Percentiles rank a stretch among this genome's conserved stretches.
Conservation (phyloP, 2,329 filamentous ascomycete species). For the Colletotrichum agaves region DNA sequence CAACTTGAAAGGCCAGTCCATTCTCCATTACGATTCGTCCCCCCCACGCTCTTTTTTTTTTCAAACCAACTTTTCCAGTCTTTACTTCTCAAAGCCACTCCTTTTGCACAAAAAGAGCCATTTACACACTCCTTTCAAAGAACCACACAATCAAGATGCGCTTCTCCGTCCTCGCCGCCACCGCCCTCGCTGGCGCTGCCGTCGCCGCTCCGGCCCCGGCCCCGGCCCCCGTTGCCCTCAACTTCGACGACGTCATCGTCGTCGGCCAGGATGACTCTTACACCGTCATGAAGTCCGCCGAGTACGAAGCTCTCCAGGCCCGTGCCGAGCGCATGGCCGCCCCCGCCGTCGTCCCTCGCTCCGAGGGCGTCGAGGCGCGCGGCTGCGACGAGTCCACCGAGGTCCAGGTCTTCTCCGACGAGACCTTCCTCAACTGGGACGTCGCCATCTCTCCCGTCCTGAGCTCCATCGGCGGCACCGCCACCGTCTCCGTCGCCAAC, state of each 20-base stretch:
- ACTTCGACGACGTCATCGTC: constrained; percentile 43
- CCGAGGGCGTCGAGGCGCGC: constrained; percentile 10
- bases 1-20: constrained; percentile 25
- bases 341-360: neutral
- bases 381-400: constrained; percentile 41
- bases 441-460: constrained; percentile 49
- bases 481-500: constrained; percentile 45
- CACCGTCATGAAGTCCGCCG: constrained; percentile 42
- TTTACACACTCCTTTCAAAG: constrained; percentile 18
- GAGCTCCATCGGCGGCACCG: constrained; percentile 43
- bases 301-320: constrained; percentile 39
- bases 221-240: constrained; percentile 31
- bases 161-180: constrained; percentile 26
- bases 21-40: constrained; percentile 31
- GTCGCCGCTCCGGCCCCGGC: constrained; percentile 3
- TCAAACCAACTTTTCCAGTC: constrained; percentile 25
- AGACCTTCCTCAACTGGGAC: constrained; percentile 52
- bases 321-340: constrained; percentile 29
- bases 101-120: constrained; percentile 21
- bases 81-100: constrained; percentile 33
- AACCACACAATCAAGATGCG: constrained; percentile 25
- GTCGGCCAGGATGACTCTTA: constrained; percentile 41
- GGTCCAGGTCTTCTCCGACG: constrained; percentile 41
- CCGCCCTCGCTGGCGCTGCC: constrained; percentile 21
- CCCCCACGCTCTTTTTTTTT: constrained; percentile 29